Percentiles rank a stretch among this genome's conserved stretches.
These are phyloP conservation scores for Sphagnum tenellum DNA, from an alignment of 225 moss, liverwort and hornwort species.

Conservation along the genomic window DNA sequence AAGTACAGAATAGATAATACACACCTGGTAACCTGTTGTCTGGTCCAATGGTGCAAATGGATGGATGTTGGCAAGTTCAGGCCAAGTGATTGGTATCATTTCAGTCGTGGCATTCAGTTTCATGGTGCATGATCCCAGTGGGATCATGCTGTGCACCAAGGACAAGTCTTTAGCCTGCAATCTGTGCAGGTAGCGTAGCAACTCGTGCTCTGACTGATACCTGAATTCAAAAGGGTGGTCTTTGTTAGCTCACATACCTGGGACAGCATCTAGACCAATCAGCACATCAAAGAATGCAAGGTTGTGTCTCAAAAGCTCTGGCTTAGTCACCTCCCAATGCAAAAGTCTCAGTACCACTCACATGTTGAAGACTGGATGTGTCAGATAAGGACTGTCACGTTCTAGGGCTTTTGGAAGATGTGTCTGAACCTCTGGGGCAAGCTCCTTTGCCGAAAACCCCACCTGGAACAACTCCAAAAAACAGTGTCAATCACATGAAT, in stretches of 20 bases:
- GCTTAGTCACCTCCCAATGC: no score
- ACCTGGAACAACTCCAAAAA: constrained; percentile 26
- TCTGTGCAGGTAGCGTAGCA: constrained; percentile 76
- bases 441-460: constrained; percentile 68
- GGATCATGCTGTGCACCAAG: constrained; percentile 95
- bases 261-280: no score
- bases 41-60: constrained; percentile 89
- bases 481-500: not conserved
- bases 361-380: constrained; percentile 86
- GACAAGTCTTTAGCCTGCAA: constrained; percentile 91
- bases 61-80: constrained; percentile 80
- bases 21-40: constrained; percentile 73
- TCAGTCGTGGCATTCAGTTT: constrained; percentile 91
- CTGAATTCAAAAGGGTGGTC: constrained; percentile 10
- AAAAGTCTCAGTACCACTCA: constrained; percentile 9
- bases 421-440: constrained; percentile 53
- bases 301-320: no score
- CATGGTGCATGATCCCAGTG: constrained; percentile 97
- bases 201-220: constrained; percentile 95
- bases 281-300: no score
- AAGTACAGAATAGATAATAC: not conserved
- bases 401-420: constrained; percentile 46
- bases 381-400: constrained; percentile 65
- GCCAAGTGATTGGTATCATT: constrained; percentile 95
- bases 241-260: not conserved